Evolutionary conservation across 352 stramenopile genomes (phyloP), one percentile per base, ranked within the genome.

Genomic region (Nothophytophthora sp.): DNA sequence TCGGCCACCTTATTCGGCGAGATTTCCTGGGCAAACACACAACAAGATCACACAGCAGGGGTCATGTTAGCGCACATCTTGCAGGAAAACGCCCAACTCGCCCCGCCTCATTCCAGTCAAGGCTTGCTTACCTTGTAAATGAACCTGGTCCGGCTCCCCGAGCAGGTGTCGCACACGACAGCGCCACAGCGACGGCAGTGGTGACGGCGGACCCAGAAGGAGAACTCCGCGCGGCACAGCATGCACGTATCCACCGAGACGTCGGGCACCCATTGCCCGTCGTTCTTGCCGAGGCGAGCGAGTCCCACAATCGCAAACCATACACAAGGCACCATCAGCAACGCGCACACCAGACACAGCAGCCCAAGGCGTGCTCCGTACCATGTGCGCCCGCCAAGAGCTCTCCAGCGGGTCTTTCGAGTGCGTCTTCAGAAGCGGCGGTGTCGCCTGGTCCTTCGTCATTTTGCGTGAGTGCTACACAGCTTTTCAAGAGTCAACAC

Each of bases 101-200:
- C 13, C 6, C 19, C 18, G 10, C 27, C 11, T 15, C 30, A 40
- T 2, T 6, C 22, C 18, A 11, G 34, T n/a, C 19, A 13, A 8
- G 4, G 11, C 7, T 11, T 12, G 13, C 38, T 32, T 48, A 82
- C 82, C 75, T 92, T 90, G 67, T 93, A 88, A 33, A 95, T 92
- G 58, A 93, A 91, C 38, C 83, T 84, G 24, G 85, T 93, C 29
- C 82, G 79, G 48, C 72, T 90, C 6, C 73, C 69, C 7, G 86
- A 93, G 59, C 87, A 96, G 10, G 65, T 33, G 33, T 92, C 75
- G 45, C 87, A 96, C 7, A 95, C 76, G 18, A 93, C 71, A 7
- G 80, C 79, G 10, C 87, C 87, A 29, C 87, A 96, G n/a, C 81
- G 81, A 5, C 87, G 84, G 54, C 87, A 96, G 59, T 96, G 87